phyloP scores from a whole-genome alignment of 2,329 filamentous ascomycete species.

The Aspergillus neotritici region DNA sequence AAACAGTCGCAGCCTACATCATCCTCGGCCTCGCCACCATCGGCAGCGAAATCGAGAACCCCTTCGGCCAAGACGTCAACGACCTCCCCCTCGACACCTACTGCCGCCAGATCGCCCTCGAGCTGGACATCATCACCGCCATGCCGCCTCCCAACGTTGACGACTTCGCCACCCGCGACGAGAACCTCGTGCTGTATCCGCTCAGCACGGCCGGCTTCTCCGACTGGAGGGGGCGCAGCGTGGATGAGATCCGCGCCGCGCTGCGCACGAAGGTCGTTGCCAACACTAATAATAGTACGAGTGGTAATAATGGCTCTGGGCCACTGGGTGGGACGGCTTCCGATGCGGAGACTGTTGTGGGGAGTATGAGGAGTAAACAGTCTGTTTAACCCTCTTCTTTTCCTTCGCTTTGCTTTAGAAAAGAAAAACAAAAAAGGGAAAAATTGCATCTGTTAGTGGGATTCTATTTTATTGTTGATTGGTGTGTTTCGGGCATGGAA shows the following conservation, averaged over 20 bases:
- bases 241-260: slow-evolving; percentile 43
- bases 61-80: slow-evolving; percentile 78
- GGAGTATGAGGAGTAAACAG: slow-evolving; percentile 17
- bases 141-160: slow-evolving; percentile 47
- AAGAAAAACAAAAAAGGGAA: slow-evolving; percentile 13
- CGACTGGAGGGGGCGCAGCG: slow-evolving; percentile 46
- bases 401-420: slow-evolving; percentile 2
- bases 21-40: slow-evolving; percentile 73
- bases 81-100: slow-evolving; percentile 71
- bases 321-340: slow-evolving; percentile 11
- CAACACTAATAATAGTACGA: slow-evolving; percentile 2
- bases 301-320: too few species aligned
- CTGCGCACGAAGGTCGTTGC: slow-evolving; percentile 34
- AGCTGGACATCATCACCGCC: slow-evolving; percentile 68
- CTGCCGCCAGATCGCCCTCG: slow-evolving; percentile 67
- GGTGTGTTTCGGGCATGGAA: slow-evolving; percentile 17
- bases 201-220: slow-evolving; percentile 43
- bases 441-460: background rate
- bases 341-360: slow-evolving; percentile 20
- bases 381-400: slow-evolving; percentile 11
- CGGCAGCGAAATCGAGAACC: slow-evolving; percentile 77
- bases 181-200: slow-evolving; percentile 35
- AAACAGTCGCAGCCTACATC: slow-evolving; percentile 64
- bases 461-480: too few species aligned
- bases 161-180: slow-evolving; percentile 42